These are phyloP conservation scores for Pezicula neosporulosa DNA, from an alignment of 2,329 filamentous ascomycete genomes.

Conservation along the genomic window DNA sequence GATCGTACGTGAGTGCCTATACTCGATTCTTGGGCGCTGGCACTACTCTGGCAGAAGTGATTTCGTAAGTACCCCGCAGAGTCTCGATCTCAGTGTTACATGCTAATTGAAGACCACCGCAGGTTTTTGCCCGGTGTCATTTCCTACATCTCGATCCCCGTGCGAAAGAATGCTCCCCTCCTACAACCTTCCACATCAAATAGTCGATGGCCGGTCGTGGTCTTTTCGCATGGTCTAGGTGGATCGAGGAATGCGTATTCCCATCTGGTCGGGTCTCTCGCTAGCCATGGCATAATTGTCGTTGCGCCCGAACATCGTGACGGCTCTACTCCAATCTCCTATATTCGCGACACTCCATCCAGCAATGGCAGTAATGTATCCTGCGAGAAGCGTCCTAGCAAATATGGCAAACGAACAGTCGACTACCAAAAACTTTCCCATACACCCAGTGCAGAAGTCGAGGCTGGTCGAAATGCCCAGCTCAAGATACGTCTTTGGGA, in stretches of 20 bases:
- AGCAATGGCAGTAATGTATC: slow-evolving; percentile 34
- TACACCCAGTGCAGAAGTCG: slow-evolving; percentile 60
- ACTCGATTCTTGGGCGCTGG: slow-evolving; percentile 71
- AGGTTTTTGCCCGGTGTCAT: slow-evolving; percentile 69
- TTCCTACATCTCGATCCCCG: slow-evolving; percentile 71
- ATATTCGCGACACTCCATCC: slow-evolving; percentile 59
- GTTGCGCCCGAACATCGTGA: slow-evolving; percentile 82
- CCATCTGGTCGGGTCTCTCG: slow-evolving; percentile 74
- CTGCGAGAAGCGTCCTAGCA: slow-evolving; percentile 21
- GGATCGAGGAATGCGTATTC: slow-evolving; percentile 82
- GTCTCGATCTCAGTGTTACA: not conserved
- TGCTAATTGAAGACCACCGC: slow-evolving; percentile 7
- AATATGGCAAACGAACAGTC: slow-evolving; percentile 26
- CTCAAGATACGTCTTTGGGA: slow-evolving; percentile 77
- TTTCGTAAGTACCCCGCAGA: slow-evolving; percentile 47
- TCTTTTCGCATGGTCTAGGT: slow-evolving; percentile 84
- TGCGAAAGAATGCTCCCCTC: slow-evolving; percentile 66
- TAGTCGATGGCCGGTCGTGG: slow-evolving; percentile 71
- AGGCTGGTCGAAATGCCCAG: slow-evolving; percentile 66
- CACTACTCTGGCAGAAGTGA: slow-evolving; percentile 50
- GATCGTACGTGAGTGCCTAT: slow-evolving; percentile 71
- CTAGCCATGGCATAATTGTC: slow-evolving; percentile 78
- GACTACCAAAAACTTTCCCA: slow-evolving; percentile 55
- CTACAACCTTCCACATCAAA: slow-evolving; percentile 44
- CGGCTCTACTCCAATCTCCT: slow-evolving; percentile 72